Percentiles rank a stretch among this genome's conserved stretches.
Evolutionary conservation across 2,329 filamentous ascomycete species (phyloP).

Genomic region (Cercospora zeae-maydis): DNA sequence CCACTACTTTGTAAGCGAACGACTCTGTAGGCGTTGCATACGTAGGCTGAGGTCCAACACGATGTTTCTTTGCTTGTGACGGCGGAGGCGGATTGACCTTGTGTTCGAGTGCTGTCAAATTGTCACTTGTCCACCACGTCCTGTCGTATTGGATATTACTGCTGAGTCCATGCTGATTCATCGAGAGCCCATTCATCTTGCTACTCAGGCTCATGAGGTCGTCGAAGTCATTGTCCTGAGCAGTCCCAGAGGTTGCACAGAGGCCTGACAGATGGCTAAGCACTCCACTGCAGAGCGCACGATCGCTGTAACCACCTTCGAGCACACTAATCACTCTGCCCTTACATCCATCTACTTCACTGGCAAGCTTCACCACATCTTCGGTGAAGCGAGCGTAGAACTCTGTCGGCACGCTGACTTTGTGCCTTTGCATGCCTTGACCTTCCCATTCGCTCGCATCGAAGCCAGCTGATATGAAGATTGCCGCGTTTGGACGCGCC

Average conservation of each 20-base stretch:
- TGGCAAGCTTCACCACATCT: conserved; percentile 77
- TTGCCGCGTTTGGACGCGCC: conserved; percentile 71
- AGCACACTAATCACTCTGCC: conserved; percentile 89
- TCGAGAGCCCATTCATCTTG: conserved; percentile 29
- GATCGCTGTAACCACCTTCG: conserved; percentile 93
- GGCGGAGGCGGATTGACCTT: conserved; percentile 53
- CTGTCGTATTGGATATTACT: conserved; percentile 36
- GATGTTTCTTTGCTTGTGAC: conserved; percentile 53
- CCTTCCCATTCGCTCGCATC: conserved; percentile 96
- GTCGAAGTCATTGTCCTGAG: conserved; percentile 9
- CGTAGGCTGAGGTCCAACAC: conserved; percentile 59
- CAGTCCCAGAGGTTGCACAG: conserved; percentile 38
- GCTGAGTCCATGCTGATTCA: conserved; percentile 11
- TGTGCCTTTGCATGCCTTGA: conserved; percentile 88
- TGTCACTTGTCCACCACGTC: conserved; percentile 47
- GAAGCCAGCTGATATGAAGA: conserved; percentile 94
- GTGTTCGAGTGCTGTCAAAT: conserved; percentile 67
- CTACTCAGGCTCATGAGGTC: conserved; percentile 24
- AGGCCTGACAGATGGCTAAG: conserved; percentile 87
- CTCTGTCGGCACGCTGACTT: conserved; percentile 91
- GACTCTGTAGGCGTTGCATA: conserved; percentile 87
- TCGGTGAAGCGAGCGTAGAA: conserved; percentile 91
- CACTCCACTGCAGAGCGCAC: conserved; percentile 81
- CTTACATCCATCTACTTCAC: conserved; percentile 74
- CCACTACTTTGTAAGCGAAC: conserved; percentile 74